A percentile compares a stretch with the other conserved stretches of the same genome.
Conservation (phyloP, 176 grass and related monocot genomes). For the Paspalum notatum region DNA sequence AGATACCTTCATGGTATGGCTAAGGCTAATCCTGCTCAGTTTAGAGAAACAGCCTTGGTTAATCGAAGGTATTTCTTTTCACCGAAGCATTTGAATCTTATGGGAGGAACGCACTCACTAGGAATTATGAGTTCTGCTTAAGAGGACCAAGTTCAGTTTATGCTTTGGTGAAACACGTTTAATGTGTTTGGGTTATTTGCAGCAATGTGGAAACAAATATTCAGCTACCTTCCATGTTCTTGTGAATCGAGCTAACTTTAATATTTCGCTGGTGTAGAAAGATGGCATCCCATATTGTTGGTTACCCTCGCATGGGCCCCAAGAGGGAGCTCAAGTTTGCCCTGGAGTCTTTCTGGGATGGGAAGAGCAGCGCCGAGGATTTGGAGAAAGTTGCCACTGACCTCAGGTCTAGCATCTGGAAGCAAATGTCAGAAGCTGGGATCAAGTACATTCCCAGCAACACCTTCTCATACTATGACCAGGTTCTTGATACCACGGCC, state of each 20-base stretch:
- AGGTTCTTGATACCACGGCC: slow-evolving; percentile 88
- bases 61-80: slow-evolving; percentile 48
- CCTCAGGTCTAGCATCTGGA: slow-evolving; percentile 84
- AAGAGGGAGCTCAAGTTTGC: slow-evolving; percentile 99
- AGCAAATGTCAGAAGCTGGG: slow-evolving; percentile 86
- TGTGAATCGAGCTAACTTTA: slow-evolving; percentile 17
- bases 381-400: slow-evolving; percentile 85
- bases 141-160: neutral
- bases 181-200: neutral
- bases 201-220: neutral
- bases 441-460: slow-evolving; percentile 98
- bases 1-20: slow-evolving; percentile 9
- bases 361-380: slow-evolving; percentile 81
- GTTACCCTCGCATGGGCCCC: slow-evolving; percentile 97
- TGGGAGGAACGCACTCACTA: neutral
- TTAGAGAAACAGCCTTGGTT: slow-evolving; percentile 27
- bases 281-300: slow-evolving; percentile 96
- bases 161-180: neutral
- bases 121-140: neutral
- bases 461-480: slow-evolving; percentile 97
- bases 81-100: slow-evolving; percentile 15
- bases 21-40: slow-evolving; percentile 21
- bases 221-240: slow-evolving; percentile 9
- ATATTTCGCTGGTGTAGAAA: slow-evolving; percentile 40
- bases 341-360: slow-evolving; percentile 97